Evolutionary conservation across 257 asterid genomes (phyloP).

Genomic region (Eustoma russellianum): DNA sequence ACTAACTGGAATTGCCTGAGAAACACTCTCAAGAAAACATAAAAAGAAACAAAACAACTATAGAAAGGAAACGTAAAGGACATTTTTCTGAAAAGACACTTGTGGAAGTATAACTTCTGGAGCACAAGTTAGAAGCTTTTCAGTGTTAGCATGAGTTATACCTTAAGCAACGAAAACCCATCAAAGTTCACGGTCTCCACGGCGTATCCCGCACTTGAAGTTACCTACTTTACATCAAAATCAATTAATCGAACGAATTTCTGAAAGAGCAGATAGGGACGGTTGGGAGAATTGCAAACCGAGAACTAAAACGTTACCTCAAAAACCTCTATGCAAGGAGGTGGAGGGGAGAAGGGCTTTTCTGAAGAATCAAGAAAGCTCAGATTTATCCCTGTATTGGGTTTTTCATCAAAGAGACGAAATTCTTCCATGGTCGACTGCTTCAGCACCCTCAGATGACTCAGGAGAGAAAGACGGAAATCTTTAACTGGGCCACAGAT

Average conservation of each 20-base stretch:
- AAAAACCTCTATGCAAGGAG: conserved; percentile 67
- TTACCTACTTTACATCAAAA: conserved; percentile 28
- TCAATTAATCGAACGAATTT: background rate
- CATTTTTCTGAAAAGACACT: too few species aligned
- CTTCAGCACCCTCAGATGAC: background rate
- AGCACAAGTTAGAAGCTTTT: too few species aligned
- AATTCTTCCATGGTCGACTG: conserved; percentile 25
- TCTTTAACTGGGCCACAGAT: too few species aligned
- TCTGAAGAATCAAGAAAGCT: conserved; percentile 47
- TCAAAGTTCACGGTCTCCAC: conserved; percentile 64
- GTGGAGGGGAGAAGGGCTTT: conserved; percentile 52
- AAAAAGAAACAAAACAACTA: too few species aligned
- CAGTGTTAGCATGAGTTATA: conserved; percentile 6
- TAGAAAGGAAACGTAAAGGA: too few species aligned
- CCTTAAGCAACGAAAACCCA: conserved; percentile 75
- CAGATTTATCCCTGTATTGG: conserved; percentile 37
- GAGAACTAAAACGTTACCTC: conserved; percentile 32
- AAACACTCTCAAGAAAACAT: too few species aligned
- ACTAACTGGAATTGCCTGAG: too few species aligned
- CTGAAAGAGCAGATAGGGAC: too few species aligned
- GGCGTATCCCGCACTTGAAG: conserved; percentile 31
- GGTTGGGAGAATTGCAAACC: background rate
- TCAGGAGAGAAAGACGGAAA: too few species aligned
- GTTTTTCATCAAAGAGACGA: conserved; percentile 48
- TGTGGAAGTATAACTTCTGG: too few species aligned